These are phyloP conservation scores for Phialemoniopsis sp. DNA, from an alignment of 2,329 filamentous ascomycete genomes.

Conservation along the genomic window DNA sequence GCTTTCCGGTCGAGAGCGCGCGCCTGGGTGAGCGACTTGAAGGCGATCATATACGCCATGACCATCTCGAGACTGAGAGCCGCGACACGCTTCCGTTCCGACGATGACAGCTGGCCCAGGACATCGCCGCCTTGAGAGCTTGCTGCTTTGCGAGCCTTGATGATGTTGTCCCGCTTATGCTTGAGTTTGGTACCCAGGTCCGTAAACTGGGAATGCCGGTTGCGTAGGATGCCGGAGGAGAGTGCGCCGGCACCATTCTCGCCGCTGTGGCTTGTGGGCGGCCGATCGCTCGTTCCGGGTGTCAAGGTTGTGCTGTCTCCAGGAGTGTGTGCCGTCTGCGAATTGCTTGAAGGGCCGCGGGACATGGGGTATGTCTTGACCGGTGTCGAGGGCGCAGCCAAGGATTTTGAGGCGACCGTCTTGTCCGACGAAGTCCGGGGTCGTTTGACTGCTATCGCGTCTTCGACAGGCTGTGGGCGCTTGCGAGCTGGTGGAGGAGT, in stretches of 20 bases:
- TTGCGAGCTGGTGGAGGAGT: slow-evolving; percentile 39
- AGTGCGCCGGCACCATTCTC: slow-evolving; percentile 14
- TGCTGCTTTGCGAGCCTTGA: slow-evolving; percentile 12
- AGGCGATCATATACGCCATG: slow-evolving; percentile 48
- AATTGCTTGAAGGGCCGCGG: slow-evolving; percentile 49
- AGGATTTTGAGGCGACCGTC: slow-evolving; percentile 20
- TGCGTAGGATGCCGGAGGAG: slow-evolving; percentile 22
- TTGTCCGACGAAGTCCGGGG: slow-evolving; percentile 38
- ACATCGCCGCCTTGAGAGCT: slow-evolving; percentile 15
- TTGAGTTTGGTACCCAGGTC: slow-evolving; percentile 46
- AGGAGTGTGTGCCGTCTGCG: slow-evolving; percentile 42
- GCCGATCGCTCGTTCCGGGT: slow-evolving; percentile 32
- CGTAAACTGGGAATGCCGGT: slow-evolving; percentile 30
- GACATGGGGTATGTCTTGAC: slow-evolving; percentile 48
- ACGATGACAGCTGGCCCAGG: slow-evolving; percentile 14
- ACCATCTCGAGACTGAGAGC: slow-evolving; percentile 44
- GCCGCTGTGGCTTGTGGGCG: slow-evolving; percentile 26
- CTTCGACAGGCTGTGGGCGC: slow-evolving; percentile 36
- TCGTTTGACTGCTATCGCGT: slow-evolving; percentile 26
- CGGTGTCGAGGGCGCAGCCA: slow-evolving; percentile 43
- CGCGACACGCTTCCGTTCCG: slow-evolving; percentile 33
- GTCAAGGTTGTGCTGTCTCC: slow-evolving; percentile 37
- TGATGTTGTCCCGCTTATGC: slow-evolving; percentile 46
- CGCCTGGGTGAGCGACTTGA: slow-evolving; percentile 42
- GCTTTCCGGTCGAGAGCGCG: slow-evolving; percentile 37